phyloP scores from a whole-genome alignment of 2,329 filamentous ascomycete genomes.

The Fusarium veterinarium region DNA sequence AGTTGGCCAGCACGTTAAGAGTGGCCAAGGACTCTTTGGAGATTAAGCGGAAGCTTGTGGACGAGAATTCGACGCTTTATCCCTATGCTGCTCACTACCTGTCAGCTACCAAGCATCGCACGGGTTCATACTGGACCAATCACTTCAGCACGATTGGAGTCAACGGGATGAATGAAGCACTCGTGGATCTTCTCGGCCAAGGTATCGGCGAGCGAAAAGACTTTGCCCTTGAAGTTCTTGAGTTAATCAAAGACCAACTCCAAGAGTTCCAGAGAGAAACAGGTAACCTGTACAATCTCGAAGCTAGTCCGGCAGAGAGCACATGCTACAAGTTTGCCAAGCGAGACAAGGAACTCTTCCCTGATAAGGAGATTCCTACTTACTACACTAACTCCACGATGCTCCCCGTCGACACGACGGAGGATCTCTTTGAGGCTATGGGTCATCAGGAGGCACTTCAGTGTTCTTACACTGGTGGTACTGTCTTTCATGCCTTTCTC shows the following conservation, averaged over 20 bases:
- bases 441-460: conserved; percentile 36
- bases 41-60: conserved; percentile 36
- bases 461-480: conserved; percentile 40
- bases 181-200: conserved; percentile 11
- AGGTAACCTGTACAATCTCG: conserved; percentile 36
- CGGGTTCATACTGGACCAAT: conserved; percentile 40
- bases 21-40: conserved; percentile 40
- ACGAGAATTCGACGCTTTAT: conserved; percentile 30
- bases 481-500: conserved; percentile 41
- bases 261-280: conserved; percentile 38
- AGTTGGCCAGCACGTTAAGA: conserved; percentile 10
- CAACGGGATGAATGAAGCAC: conserved; percentile 39
- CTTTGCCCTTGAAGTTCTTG: conserved; percentile 27
- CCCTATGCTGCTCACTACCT: conserved; percentile 41
- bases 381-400: conserved; percentile 44
- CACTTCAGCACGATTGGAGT: conserved; percentile 43
- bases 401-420: conserved; percentile 37
- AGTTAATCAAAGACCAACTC: conserved; percentile 37
- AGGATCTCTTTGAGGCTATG: conserved; percentile 40
- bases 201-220: conserved; percentile 2
- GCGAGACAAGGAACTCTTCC: conserved; percentile 35
- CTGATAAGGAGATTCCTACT: not conserved
- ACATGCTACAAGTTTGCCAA: conserved; percentile 42
- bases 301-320: conserved; percentile 40
- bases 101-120: conserved; percentile 33